A percentile compares a stretch with the other conserved stretches of the same genome.
These are phyloP conservation scores for Colletotrichum camelliae DNA, from an alignment of 2,329 filamentous ascomycete genomes.

Conservation along the genomic window DNA sequence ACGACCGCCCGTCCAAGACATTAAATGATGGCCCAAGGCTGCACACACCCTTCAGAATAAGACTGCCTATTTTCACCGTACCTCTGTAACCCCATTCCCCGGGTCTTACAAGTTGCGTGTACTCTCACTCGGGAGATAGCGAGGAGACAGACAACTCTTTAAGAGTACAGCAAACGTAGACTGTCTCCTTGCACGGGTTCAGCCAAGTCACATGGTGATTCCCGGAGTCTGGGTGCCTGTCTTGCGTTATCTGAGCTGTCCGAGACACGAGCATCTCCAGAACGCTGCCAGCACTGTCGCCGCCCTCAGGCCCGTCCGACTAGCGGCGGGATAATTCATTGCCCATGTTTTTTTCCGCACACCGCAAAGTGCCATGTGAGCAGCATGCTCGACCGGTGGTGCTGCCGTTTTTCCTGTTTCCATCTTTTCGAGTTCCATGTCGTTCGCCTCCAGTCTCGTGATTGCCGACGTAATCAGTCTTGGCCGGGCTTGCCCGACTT, in stretches of 20 bases:
- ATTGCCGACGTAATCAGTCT: not conserved
- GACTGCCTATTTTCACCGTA: not conserved
- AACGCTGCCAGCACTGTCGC: not conserved
- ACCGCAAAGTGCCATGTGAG: not conserved
- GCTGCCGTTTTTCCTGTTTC: not conserved
- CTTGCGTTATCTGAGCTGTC: slow-evolving; percentile 11
- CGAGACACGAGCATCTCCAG: not conserved
- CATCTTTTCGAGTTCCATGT: not conserved
- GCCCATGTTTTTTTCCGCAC: not conserved
- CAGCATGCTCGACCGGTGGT: not conserved
- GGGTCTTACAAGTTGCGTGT: not conserved
- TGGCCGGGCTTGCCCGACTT: slow-evolving; percentile 2
- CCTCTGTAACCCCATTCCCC: not conserved
- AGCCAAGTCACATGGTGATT: not conserved
- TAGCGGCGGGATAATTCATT: not conserved
- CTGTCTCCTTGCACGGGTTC: not conserved
- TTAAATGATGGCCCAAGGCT: not conserved
- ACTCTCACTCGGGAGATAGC: not conserved
- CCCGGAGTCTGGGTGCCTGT: not conserved
- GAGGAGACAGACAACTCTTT: no score
- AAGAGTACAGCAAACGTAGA: not conserved
- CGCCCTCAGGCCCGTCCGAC: not conserved
- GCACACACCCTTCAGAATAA: not conserved
- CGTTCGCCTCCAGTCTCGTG: not conserved
- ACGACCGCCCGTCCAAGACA: not conserved